Base-by-base conservation (phyloP, 768 basidiomycete genomes). In the Zangia roseola region DNA sequence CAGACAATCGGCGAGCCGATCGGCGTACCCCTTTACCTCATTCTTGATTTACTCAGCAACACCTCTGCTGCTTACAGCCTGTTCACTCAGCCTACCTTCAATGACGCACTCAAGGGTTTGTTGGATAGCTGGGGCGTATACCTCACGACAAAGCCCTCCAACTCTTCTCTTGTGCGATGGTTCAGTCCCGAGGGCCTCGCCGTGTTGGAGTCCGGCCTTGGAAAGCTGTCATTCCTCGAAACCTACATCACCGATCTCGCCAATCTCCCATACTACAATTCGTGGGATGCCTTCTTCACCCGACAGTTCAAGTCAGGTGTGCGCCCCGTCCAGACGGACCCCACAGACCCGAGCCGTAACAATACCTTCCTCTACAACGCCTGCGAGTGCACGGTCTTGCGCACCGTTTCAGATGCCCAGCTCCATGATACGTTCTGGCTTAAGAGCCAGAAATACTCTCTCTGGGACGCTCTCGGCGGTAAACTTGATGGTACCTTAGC, bases 361-460 rank as follows among this genome's bases (percentile, higher is more conserved):
- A 31, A 16, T 14, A 31, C 31, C 36, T 20, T 21, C 20, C 25
- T 84, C 48, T 67, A 63, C 51, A 77, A 71, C 57, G 71, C 76
- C 3, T 84, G 82, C 70, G 83, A 85, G 57, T 79, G 76, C 26
- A 71, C 62, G 6, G 55, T 75, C 12, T 72, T 78, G 56, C 37
- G 40, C 25, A 47, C 23, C 60, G 69, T 49, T 67, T 20, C 41
- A 19, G 55, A 76, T 37, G 72, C 80, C 38, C 52, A 76, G 33
- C 58, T 55, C 4, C 58, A 64, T 13, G 79, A 81, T 47, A 57
- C 56, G 25, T 83, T 84, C 63, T 84, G 80, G 80, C 60, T 83
- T 62, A 84, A 84, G 55, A 75, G 69, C 10, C 69, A 83, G 56
- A 72, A 75, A 0, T 84, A 84, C 64, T 83, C 81, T 5, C 74